Evolutionary conservation across 2,329 filamentous ascomycete genomes (phyloP).

Genomic region (Bipolaris victoriae): DNA sequence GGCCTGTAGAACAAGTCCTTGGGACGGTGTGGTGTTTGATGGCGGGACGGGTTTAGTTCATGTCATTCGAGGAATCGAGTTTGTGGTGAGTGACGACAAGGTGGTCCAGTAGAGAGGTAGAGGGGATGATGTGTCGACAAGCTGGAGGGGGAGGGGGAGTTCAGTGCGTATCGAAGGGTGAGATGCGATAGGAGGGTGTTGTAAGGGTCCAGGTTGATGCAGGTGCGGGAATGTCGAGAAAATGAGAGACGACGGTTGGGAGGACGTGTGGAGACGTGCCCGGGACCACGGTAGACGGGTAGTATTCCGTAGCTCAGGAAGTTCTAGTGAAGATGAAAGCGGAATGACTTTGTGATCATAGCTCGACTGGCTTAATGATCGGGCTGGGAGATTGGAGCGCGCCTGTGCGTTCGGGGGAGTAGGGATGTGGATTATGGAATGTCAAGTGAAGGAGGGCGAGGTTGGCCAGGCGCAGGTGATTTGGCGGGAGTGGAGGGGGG

Average conservation of each 20-base stretch:
- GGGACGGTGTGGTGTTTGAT: conserved; percentile 18
- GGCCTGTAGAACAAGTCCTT: conserved; percentile 29
- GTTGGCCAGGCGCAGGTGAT: conserved; percentile 28
- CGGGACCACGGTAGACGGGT: conserved; percentile 52
- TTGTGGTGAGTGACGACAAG: conserved; percentile 11
- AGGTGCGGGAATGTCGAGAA: conserved; percentile 48
- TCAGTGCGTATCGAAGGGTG: conserved; percentile 46
- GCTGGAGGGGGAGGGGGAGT: conserved; percentile 35
- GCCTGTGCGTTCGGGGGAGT: conserved; percentile 46
- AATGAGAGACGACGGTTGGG: conserved; percentile 51
- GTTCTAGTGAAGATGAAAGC: conserved; percentile 49
- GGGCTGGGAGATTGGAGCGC: conserved; percentile 42
- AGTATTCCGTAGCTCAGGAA: conserved; percentile 47
- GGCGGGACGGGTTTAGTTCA: conserved; percentile 34
- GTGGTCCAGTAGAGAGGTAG: conserved; percentile 22
- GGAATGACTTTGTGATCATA: conserved; percentile 50
- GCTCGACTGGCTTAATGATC: conserved; percentile 46
- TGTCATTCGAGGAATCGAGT: conserved; percentile 36
- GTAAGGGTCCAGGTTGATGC: conserved; percentile 52
- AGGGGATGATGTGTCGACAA: conserved; percentile 30
- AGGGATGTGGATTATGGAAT: conserved; percentile 44
- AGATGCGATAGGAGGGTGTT: conserved; percentile 43
- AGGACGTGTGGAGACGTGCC: conserved; percentile 50
- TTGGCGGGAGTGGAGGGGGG: conserved; percentile 12
- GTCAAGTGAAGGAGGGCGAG: conserved; percentile 28